phyloP scores from a whole-genome alignment of 805 yeast genomes.

The Barnettozyma sucrosica region DNA sequence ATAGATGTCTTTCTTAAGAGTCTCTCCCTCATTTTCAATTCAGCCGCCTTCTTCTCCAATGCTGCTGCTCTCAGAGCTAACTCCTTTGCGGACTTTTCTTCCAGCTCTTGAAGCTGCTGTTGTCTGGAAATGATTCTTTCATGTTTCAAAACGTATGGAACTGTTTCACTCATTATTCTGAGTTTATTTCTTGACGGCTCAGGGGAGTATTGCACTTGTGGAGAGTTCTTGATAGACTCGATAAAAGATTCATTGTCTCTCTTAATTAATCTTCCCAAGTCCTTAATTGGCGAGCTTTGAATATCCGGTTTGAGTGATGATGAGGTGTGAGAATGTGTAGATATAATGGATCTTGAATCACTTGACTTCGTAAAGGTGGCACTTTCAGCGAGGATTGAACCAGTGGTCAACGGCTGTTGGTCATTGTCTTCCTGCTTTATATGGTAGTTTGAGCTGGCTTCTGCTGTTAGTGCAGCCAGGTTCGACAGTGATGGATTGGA shows the following conservation, averaged over 20 bases:
- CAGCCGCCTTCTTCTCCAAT: slow-evolving; percentile 64
- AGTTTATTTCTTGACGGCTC: slow-evolving; percentile 52
- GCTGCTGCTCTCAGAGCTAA: slow-evolving; percentile 69
- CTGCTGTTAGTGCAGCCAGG: slow-evolving; percentile 42
- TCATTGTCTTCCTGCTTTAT: slow-evolving; percentile 1
- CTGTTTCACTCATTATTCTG: slow-evolving; percentile 75
- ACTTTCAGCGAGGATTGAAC: slow-evolving; percentile 3
- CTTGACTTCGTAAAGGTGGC: background rate
- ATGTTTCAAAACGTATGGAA: slow-evolving; percentile 77
- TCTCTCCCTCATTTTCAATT: slow-evolving; percentile 59
- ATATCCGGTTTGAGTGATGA: slow-evolving; percentile 18
- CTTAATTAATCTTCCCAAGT: slow-evolving; percentile 30
- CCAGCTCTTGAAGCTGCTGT: slow-evolving; percentile 72
- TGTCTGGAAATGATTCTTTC: slow-evolving; percentile 71
- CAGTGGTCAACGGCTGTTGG: slow-evolving; percentile 8
- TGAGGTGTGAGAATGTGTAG: slow-evolving; percentile 4
- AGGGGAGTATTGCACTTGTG: slow-evolving; percentile 27
- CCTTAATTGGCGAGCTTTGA: slow-evolving; percentile 33
- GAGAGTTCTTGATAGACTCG: slow-evolving; percentile 31
- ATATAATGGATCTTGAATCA: slow-evolving; percentile 1
- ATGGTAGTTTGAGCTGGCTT: background rate
- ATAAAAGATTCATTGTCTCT: slow-evolving; percentile 35
- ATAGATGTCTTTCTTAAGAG: slow-evolving; percentile 32
- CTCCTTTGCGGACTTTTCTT: slow-evolving; percentile 70
- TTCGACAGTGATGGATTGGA: slow-evolving; percentile 56